A percentile compares a stretch with the other conserved stretches of the same genome.
Evolutionary conservation across 148 eudicot species (phyloP).

Genomic region (Diospyros kaki): DNA sequence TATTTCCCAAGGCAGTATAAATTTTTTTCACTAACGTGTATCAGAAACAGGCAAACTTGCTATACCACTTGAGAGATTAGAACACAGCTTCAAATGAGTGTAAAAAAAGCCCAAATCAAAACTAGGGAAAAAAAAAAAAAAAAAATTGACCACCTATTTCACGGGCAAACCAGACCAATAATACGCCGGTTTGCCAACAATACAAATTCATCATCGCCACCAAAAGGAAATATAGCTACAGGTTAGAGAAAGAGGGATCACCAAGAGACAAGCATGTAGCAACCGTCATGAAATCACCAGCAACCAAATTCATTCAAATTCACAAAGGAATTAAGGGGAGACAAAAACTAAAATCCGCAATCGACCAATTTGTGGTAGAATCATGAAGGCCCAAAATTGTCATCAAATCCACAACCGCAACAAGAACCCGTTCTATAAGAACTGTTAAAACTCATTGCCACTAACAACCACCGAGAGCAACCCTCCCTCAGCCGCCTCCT

Average conservation of each 20-base stretch:
- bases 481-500: slow-evolving; percentile 46
- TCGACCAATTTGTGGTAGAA: neutral
- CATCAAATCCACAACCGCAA: slow-evolving; percentile 19
- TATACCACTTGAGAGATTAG: neutral
- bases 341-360: neutral
- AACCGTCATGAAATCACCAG: neutral
- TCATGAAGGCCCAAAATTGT: neutral
- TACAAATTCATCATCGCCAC: neutral
- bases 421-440: slow-evolving; percentile 8
- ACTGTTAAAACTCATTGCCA: slow-evolving; percentile 19
- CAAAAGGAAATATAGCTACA: neutral
- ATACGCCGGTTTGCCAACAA: neutral
- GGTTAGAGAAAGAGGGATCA: neutral
- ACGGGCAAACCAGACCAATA: neutral
- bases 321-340: neutral
- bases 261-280: neutral
- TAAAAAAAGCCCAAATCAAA: neutral
- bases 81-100: neutral
- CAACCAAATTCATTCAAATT: neutral
- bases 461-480: slow-evolving; percentile 46
- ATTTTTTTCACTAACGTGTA: slow-evolving; percentile 1
- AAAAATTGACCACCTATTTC: neutral
- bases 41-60: neutral
- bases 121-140: neutral
- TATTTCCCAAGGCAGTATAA: neutral